These are phyloP conservation scores for Phanerochaete carnosa DNA, from an alignment of 768 basidiomycete genomes.

Conservation along the genomic window DNA sequence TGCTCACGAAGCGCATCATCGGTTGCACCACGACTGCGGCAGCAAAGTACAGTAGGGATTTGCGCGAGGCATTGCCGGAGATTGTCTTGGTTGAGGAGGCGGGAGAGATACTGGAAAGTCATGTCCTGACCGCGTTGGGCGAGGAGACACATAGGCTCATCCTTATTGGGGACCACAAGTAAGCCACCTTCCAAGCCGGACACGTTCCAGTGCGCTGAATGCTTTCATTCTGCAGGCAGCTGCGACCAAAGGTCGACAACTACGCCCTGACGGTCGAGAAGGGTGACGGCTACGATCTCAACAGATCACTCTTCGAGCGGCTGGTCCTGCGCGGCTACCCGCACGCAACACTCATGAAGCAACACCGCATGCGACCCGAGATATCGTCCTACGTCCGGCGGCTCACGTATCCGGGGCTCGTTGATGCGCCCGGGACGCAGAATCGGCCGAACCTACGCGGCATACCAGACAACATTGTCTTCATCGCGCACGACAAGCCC, in stretches of 20 bases:
- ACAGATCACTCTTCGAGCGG: slow-evolving; percentile 66
- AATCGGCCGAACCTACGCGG: slow-evolving; percentile 53
- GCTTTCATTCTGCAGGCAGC: slow-evolving; percentile 42
- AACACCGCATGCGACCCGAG: slow-evolving; percentile 76
- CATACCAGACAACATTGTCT: slow-evolving; percentile 53
- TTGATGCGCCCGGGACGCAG: slow-evolving; percentile 48
- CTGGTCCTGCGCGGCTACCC: slow-evolving; percentile 61
- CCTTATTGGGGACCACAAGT: slow-evolving; percentile 75
- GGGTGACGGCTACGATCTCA: slow-evolving; percentile 63
- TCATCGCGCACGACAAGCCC: slow-evolving; percentile 52
- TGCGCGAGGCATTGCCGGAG: slow-evolving; percentile 43
- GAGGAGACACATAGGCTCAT: slow-evolving; percentile 47
- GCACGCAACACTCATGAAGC: slow-evolving; percentile 49
- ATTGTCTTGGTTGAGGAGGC: slow-evolving; percentile 71
- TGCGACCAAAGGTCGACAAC: slow-evolving; percentile 70
- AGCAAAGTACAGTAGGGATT: slow-evolving; percentile 50
- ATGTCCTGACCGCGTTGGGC: slow-evolving; percentile 57
- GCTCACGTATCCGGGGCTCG: slow-evolving; percentile 63
- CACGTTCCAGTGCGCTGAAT: background rate
- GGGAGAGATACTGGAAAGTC: slow-evolving; percentile 69
- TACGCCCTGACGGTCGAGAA: slow-evolving; percentile 67
- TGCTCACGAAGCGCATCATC: slow-evolving; percentile 51
- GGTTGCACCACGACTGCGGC: slow-evolving; percentile 71
- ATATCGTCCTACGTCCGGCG: slow-evolving; percentile 59
- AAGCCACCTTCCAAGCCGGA: background rate